These are phyloP conservation scores for Pichia terricola DNA, from an alignment of 1,139 yeast species.

Conservation along the genomic window DNA sequence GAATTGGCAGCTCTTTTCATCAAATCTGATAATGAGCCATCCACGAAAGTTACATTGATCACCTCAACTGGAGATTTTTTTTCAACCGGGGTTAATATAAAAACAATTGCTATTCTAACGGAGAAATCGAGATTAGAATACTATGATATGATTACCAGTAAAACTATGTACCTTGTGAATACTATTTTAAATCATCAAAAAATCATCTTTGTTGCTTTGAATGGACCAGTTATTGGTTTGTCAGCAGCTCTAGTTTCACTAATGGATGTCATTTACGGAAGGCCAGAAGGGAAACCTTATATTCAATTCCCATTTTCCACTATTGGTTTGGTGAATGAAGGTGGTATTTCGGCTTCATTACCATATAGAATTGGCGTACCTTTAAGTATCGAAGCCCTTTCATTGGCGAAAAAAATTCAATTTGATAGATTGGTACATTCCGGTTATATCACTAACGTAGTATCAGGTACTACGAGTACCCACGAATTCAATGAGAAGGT, in stretches of 20 bases:
- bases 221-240: slow-evolving; percentile 85
- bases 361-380: slow-evolving; percentile 67
- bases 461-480: slow-evolving; percentile 34
- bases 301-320: slow-evolving; percentile 61
- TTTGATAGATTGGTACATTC: slow-evolving; percentile 48
- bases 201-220: slow-evolving; percentile 63
- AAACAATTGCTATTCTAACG: slow-evolving; percentile 26
- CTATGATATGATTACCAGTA: slow-evolving; percentile 30
- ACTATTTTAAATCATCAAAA: slow-evolving; percentile 65
- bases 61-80: slow-evolving; percentile 70
- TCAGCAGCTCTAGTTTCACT: slow-evolving; percentile 64
- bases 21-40: slow-evolving; percentile 57
- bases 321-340: slow-evolving; percentile 79
- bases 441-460: slow-evolving; percentile 41
- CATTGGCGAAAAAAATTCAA: slow-evolving; percentile 56
- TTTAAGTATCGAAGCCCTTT: slow-evolving; percentile 62
- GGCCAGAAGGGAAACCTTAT: slow-evolving; percentile 26
- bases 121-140: slow-evolving; percentile 15
- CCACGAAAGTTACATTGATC: slow-evolving; percentile 56
- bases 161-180: slow-evolving; percentile 63
- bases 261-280: slow-evolving; percentile 69
- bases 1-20: slow-evolving; percentile 52
- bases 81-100: slow-evolving; percentile 79
- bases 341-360: slow-evolving; percentile 63
- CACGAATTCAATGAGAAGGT: slow-evolving; percentile 56